phyloP scores from a whole-genome alignment of 352 stramenopile species.

The Albugo laibachii region DNA sequence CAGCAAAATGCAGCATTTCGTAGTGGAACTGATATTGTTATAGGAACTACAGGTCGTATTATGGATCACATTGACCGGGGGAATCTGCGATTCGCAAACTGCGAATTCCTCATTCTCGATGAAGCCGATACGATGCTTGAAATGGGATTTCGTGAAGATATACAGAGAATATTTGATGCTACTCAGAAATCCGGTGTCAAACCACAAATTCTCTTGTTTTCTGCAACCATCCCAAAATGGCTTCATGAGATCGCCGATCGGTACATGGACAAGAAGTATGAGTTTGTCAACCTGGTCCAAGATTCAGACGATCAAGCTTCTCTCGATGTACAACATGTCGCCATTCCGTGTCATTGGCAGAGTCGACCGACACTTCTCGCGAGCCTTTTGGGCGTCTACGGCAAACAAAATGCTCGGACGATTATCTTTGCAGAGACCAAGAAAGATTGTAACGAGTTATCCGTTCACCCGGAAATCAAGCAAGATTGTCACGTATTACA shows the following conservation, averaged over 20 bases:
- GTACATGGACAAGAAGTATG: slow-evolving; percentile 78
- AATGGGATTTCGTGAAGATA: slow-evolving; percentile 91
- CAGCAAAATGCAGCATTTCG: slow-evolving; percentile 78
- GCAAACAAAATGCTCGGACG: slow-evolving; percentile 74
- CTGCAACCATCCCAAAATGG: slow-evolving; percentile 86
- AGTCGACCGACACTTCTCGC: slow-evolving; percentile 50
- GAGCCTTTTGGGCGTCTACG: slow-evolving; percentile 63
- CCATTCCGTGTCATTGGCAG: slow-evolving; percentile 85
- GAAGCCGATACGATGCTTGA: slow-evolving; percentile 92
- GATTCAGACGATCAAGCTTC: slow-evolving; percentile 77
- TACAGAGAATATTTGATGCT: slow-evolving; percentile 83
- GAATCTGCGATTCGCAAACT: slow-evolving; percentile 72
- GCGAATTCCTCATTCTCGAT: slow-evolving; percentile 86
- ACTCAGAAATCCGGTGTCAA: slow-evolving; percentile 35
- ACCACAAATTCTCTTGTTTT: slow-evolving; percentile 84
- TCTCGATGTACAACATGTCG: slow-evolving; percentile 85
- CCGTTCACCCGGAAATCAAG: slow-evolving; percentile 76
- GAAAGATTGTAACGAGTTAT: slow-evolving; percentile 88
- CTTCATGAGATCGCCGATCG: slow-evolving; percentile 80
- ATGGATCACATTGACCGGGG: slow-evolving; percentile 86
- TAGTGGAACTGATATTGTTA: slow-evolving; percentile 80
- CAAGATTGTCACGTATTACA: slow-evolving; percentile 84
- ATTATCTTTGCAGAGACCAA: slow-evolving; percentile 92
- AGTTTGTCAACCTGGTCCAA: slow-evolving; percentile 85
- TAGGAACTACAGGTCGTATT: slow-evolving; percentile 84